Base-by-base conservation (phyloP, 768 basidiomycete species). In the Mycena polygramma region DNA sequence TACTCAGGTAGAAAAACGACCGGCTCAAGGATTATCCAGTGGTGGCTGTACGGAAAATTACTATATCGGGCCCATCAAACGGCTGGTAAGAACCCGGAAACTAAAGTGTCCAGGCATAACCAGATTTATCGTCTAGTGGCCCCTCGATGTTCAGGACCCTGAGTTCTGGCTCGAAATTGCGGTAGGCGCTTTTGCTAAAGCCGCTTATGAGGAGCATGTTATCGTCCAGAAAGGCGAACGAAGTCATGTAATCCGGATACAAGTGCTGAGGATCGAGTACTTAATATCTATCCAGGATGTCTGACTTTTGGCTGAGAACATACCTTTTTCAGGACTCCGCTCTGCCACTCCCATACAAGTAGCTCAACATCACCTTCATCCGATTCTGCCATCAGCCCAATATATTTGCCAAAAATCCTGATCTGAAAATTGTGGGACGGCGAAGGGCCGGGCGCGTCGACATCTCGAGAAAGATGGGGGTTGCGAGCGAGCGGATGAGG, bases 281-380 rank as follows among this genome's bases (percentile, higher is more conserved):
- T 48, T 24, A 60, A 66, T n/a, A n/a, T n/a, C 37, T 48, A 30
- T 41, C 15, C 41, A 41, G 15, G 15, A 60, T 30, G 24, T 7
- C 13, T 35, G 59, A 24, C 20, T 7, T 45, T 26, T 24, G 1
- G 57, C 49, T 41, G 22, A 22, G n/a, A 9, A 76, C 69, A n/a
- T 51, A 82, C 81, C 22, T 79, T 70, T 70, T 79, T 65, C 17
- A 74, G 61, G 5, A 52, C 53, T 20, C 81, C 81, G 43, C 66
- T 80, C 59, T 73, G 75, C 82, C 82, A 83, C 46, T 83, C 73
- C 81, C 78, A 82, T 24, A 83, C 61, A n/a, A 77, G 54, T 2
- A 83, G 76, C 35, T 63, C n/a, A 37, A 41, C 66, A 2, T 59
- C n/a, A 11, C 63, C 24, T n/a, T 48, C 51, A 51, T 66, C 46